A percentile compares a stretch with the other conserved stretches of the same genome.
phyloP scores from a whole-genome alignment of 2,329 filamentous ascomycete species.

The Neurospora crassa region DNA sequence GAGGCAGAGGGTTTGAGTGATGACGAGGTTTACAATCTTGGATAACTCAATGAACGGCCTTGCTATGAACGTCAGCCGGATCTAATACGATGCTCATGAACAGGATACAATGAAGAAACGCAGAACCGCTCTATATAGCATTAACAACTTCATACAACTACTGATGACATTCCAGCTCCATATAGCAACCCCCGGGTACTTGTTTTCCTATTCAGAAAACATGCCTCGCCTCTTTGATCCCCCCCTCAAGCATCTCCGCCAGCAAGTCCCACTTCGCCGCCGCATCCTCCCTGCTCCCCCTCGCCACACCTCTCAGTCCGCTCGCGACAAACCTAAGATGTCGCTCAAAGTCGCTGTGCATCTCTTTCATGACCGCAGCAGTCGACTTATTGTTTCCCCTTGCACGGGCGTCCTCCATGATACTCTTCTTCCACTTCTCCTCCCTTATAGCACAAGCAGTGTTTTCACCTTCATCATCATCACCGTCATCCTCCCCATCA shows the following conservation, averaged over 20 bases:
- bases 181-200: background rate
- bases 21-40: background rate
- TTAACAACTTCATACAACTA: background rate
- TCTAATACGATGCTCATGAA: too few species aligned
- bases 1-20: background rate
- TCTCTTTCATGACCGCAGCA: slow-evolving; percentile 39
- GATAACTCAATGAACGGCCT: too few species aligned
- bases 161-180: background rate
- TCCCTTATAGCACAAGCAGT: background rate
- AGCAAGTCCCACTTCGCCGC: slow-evolving; percentile 66
- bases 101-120: too few species aligned
- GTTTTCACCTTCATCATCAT: slow-evolving; percentile 11
- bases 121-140: background rate
- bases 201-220: background rate
- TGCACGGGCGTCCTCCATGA: slow-evolving; percentile 15
- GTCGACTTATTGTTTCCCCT: background rate
- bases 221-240: slow-evolving; percentile 18
- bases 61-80: too few species aligned
- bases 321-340: slow-evolving; percentile 61
- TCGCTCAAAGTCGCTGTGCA: slow-evolving; percentile 54
- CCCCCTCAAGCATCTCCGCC: slow-evolving; percentile 66
- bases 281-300: slow-evolving; percentile 55
- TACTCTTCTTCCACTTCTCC: slow-evolving; percentile 20
- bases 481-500: slow-evolving; percentile 20
- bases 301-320: slow-evolving; percentile 64